Conservation (phyloP, 2,329 filamentous ascomycete species). For the Westerdykella ornata region DNA sequence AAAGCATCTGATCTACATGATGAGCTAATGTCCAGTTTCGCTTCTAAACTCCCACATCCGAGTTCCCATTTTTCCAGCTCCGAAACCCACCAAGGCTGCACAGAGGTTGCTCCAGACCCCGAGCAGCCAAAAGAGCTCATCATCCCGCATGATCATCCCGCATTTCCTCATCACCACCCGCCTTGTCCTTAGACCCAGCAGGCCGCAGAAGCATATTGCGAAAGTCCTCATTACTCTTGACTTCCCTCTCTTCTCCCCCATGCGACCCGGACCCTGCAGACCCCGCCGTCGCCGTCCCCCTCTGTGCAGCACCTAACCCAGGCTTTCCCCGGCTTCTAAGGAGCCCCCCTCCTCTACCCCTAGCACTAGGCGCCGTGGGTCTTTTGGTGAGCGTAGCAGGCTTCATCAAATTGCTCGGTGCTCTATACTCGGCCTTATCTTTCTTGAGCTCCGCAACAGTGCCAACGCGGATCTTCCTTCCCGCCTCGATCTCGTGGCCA, state of each 20-base stretch:
- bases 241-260: slow-evolving; percentile 12
- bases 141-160: not conserved
- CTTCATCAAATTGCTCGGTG: not conserved
- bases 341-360: slow-evolving; percentile 14
- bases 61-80: too few relatives aligned
- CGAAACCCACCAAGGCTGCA: too few relatives aligned
- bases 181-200: slow-evolving; percentile 15
- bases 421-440: slow-evolving; percentile 32
- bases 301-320: slow-evolving; percentile 15
- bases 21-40: too few relatives aligned
- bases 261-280: slow-evolving; percentile 17
- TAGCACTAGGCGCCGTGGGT: slow-evolving; percentile 14
- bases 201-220: slow-evolving; percentile 46
- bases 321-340: slow-evolving; percentile 16
- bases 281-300: slow-evolving; percentile 20
- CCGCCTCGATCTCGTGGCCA: slow-evolving; percentile 34
- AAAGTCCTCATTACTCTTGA: slow-evolving; percentile 55
- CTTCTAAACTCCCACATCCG: too few relatives aligned
- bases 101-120: too few relatives aligned
- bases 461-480: slow-evolving; percentile 41
- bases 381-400: slow-evolving; percentile 15
- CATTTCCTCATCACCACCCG: slow-evolving; percentile 6
- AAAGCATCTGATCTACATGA: too few relatives aligned
- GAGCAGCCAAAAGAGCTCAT: too few relatives aligned
- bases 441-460: slow-evolving; percentile 45